Evolutionary conservation across 768 basidiomycete genomes (phyloP).

Genomic region (Amanita jacksonii): DNA sequence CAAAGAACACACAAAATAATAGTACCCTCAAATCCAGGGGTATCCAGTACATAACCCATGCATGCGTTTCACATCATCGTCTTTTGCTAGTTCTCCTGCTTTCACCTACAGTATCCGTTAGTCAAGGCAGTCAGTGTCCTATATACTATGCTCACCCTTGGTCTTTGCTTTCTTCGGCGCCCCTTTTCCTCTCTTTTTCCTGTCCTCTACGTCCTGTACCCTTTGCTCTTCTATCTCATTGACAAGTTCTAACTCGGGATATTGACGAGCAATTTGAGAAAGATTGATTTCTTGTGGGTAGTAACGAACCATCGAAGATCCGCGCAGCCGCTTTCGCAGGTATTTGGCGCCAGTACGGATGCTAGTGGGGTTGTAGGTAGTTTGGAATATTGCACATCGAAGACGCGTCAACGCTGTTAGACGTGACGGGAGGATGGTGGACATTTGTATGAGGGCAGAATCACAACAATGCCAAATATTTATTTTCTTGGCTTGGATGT

Average conservation of each 20-base stretch:
- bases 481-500: neutral
- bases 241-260: slow-evolving; percentile 50
- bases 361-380: slow-evolving; percentile 76
- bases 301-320: slow-evolving; percentile 80
- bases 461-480: slow-evolving; percentile 1
- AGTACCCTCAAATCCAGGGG: no score
- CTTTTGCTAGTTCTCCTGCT: slow-evolving; percentile 9
- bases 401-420: slow-evolving; percentile 53
- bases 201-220: slow-evolving; percentile 55
- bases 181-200: slow-evolving; percentile 72
- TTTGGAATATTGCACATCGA: slow-evolving; percentile 74
- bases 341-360: slow-evolving; percentile 88
- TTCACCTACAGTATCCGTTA: slow-evolving; percentile 1
- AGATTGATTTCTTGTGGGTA: slow-evolving; percentile 61
- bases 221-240: slow-evolving; percentile 62
- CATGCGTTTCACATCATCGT: slow-evolving; percentile 1
- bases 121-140: neutral
- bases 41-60: no score
- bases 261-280: slow-evolving; percentile 36
- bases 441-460: no score
- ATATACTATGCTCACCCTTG: slow-evolving; percentile 41
- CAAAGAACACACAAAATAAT: no score
- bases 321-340: slow-evolving; percentile 70
- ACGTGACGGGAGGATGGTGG: slow-evolving; percentile 36
- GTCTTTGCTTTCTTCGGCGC: slow-evolving; percentile 73